These are phyloP conservation scores for Naganishia sp. DNA, from an alignment of 1,284 basidiomycete genomes.

Conservation along the genomic window DNA sequence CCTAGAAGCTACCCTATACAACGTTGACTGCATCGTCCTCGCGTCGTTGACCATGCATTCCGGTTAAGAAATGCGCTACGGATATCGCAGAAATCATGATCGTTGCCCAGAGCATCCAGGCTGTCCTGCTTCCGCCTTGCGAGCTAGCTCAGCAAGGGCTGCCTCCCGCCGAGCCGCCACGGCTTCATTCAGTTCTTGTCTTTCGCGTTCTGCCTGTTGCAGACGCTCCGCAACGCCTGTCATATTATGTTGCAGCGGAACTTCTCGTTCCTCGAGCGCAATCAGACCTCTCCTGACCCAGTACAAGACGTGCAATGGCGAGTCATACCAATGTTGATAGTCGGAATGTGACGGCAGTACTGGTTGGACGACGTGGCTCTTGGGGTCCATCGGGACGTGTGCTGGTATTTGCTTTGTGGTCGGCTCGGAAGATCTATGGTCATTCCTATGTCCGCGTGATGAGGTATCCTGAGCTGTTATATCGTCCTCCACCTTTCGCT, in stretches of 20 bases:
- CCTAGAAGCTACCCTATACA: too few relatives aligned
- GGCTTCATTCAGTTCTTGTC: background rate
- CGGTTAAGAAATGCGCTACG: too few relatives aligned
- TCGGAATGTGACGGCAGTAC: constrained; percentile 24
- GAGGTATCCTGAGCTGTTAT: background rate
- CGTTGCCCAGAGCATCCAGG: too few relatives aligned
- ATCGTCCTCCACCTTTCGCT: background rate
- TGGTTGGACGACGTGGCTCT: background rate
- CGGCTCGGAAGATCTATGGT: background rate
- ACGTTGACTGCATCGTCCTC: too few relatives aligned
- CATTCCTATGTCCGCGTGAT: background rate
- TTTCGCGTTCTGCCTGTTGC: background rate
- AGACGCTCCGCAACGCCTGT: constrained; percentile 1
- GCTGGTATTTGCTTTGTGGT: too few relatives aligned
- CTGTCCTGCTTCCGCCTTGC: too few relatives aligned
- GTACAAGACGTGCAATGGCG: constrained; percentile 31
- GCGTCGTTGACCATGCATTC: too few relatives aligned
- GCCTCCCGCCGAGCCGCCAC: background rate
- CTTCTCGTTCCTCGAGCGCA: constrained; percentile 52
- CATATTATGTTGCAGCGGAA: constrained; percentile 34
- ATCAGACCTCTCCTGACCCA: constrained; percentile 32
- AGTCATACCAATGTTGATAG: constrained; percentile 33
- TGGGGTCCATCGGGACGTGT: background rate
- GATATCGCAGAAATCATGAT: too few relatives aligned
- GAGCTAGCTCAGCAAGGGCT: too few relatives aligned